Evolutionary conservation across 805 yeast species (phyloP).

Genomic region (Sugiyamaella qingdaonensis): DNA sequence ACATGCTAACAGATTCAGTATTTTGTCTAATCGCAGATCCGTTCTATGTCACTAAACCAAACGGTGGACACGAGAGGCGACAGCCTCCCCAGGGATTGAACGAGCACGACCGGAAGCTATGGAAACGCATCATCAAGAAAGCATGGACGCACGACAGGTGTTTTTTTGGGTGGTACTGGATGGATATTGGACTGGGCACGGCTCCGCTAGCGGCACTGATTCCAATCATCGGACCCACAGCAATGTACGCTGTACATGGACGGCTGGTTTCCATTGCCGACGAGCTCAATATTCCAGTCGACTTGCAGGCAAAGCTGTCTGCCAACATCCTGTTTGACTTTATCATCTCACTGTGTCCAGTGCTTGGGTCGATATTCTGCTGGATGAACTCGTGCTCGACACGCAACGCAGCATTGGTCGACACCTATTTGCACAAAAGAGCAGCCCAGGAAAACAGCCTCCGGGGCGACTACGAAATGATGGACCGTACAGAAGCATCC

Average conservation of each 20-base stretch:
- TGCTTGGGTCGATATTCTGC: constrained; percentile 69
- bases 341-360: constrained; percentile 69
- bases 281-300: constrained; percentile 53
- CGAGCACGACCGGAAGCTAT: constrained; percentile 56
- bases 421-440: constrained; percentile 39
- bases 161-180: constrained; percentile 64
- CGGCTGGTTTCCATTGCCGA: constrained; percentile 61
- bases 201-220: constrained; percentile 68
- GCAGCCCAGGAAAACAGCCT: constrained; percentile 19
- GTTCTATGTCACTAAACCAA: constrained; percentile 32
- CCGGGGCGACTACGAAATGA: constrained; percentile 18
- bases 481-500: constrained; percentile 4
- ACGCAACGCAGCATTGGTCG: constrained; percentile 79
- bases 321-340: constrained; percentile 74
- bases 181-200: constrained; percentile 72
- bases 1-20: too few species aligned
- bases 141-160: constrained; percentile 91
- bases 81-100: constrained; percentile 57
- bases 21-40: constrained; percentile 24
- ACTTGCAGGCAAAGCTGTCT: constrained; percentile 62
- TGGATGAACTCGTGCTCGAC: constrained; percentile 88
- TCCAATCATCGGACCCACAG: constrained; percentile 80
- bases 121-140: constrained; percentile 67
- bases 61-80: constrained; percentile 54
- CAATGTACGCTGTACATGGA: constrained; percentile 76